Conservation (phyloP, 495 filamentous ascomycete genomes). For the Aspergillus coremiiformis region DNA sequence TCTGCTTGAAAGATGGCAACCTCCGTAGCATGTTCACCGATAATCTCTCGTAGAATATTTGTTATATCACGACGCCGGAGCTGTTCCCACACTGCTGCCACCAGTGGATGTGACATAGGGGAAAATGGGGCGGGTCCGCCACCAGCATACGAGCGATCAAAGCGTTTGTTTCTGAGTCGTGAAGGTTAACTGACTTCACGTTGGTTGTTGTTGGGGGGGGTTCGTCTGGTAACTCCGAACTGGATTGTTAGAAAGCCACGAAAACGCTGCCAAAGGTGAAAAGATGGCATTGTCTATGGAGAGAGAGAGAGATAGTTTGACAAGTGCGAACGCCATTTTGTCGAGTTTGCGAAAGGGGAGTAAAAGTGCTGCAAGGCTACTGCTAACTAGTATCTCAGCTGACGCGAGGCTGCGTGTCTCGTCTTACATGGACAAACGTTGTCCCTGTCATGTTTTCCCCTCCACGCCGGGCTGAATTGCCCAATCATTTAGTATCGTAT, state of each 20-base stretch:
- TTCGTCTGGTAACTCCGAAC: neutral
- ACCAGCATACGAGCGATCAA: conserved; percentile 11
- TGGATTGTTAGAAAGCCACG: neutral
- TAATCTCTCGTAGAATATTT: conserved; percentile 24
- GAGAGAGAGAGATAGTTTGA: conserved; percentile 1
- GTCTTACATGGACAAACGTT: conserved; percentile 13
- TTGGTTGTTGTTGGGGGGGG: conserved; percentile 1
- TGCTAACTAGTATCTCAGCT: too few species aligned
- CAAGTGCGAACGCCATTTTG: neutral
- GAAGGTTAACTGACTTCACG: too few species aligned
- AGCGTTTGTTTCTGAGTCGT: too few species aligned
- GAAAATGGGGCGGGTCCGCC: conserved; percentile 2
- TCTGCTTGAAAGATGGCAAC: conserved; percentile 14
- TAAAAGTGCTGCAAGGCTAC: neutral
- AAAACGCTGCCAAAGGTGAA: neutral
- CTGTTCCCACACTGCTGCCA: conserved; percentile 28
- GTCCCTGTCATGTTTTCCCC: neutral
- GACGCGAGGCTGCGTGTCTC: conserved; percentile 21
- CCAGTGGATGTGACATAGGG: conserved; percentile 26
- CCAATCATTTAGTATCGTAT: neutral
- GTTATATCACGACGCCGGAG: conserved; percentile 22
- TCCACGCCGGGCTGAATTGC: neutral
- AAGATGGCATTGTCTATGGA: conserved; percentile 7
- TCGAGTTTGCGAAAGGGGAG: conserved; percentile 1
- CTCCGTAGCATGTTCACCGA: conserved; percentile 20